Conservation (phyloP, 163 green algal genomes). For the Chloromonas sp. region DNA sequence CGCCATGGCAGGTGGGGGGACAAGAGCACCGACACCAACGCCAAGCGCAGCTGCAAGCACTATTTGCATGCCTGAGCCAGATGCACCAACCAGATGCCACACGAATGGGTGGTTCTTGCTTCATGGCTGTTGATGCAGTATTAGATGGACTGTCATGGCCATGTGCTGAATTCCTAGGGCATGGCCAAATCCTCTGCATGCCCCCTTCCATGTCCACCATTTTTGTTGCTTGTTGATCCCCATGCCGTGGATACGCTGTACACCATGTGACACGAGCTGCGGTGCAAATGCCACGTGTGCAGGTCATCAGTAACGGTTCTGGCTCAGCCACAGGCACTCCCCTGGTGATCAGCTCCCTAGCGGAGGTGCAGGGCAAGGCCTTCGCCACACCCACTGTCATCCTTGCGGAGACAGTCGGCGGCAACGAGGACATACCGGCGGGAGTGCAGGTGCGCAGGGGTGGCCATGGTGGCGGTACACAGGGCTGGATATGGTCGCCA, state of each 20-base stretch:
- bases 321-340: conserved; percentile 10
- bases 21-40: neutral
- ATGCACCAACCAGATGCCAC: too few species aligned
- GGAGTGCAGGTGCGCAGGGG: conserved; percentile 21
- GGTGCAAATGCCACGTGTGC: conserved; percentile 62
- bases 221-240: too few species aligned
- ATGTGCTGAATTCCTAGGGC: too few species aligned
- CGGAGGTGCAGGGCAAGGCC: conserved; percentile 29
- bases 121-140: too few species aligned
- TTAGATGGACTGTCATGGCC: too few species aligned
- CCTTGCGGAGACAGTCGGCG: conserved; percentile 52
- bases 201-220: too few species aligned
- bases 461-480: neutral
- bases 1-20: conserved; percentile 64
- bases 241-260: too few species aligned
- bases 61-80: too few species aligned
- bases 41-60: neutral
- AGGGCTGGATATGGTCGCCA: too few species aligned
- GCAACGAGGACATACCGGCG: conserved; percentile 88
- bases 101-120: too few species aligned
- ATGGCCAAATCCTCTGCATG: too few species aligned
- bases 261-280: neutral
- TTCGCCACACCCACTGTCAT: conserved; percentile 31
- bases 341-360: conserved; percentile 17
- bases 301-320: conserved; percentile 30